Evolutionary conservation across 192 early-diverging fungal genomes (phyloP).

Genomic region (Funneliformis geosporum): DNA sequence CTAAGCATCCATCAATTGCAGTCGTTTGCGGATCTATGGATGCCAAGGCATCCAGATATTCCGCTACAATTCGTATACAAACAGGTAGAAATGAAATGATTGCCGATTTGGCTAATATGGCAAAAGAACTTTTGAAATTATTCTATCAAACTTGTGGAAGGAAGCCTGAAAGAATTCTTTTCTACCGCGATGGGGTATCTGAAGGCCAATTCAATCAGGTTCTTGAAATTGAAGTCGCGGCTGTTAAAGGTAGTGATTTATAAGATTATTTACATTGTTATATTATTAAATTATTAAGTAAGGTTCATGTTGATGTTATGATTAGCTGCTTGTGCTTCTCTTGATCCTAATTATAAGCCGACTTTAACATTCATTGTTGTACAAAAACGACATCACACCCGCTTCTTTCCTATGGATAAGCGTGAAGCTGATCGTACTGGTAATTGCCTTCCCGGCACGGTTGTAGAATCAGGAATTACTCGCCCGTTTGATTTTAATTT

Average conservation of each 20-base stretch:
- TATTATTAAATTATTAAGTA: background rate
- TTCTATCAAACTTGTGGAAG: conserved; percentile 65
- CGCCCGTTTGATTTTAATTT: conserved; percentile 88
- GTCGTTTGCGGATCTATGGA: conserved; percentile 72
- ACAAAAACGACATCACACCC: conserved; percentile 90
- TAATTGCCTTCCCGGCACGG: conserved; percentile 83
- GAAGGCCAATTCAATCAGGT: conserved; percentile 85
- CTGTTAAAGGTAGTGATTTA: conserved; percentile 49
- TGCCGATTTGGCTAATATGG: conserved; percentile 62
- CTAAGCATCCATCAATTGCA: conserved; percentile 71
- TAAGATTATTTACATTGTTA: background rate
- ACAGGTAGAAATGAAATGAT: conserved; percentile 72
- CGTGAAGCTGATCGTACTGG: conserved; percentile 68
- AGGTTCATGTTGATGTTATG: background rate
- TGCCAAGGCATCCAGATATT: conserved; percentile 60
- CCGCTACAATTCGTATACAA: conserved; percentile 65
- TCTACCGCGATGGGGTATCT: conserved; percentile 92
- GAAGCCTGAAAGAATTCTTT: conserved; percentile 76
- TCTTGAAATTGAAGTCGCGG: conserved; percentile 67
- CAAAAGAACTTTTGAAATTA: conserved; percentile 65
- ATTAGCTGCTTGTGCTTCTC: conserved; percentile 56
- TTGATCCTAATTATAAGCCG: conserved; percentile 75
- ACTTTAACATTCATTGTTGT: conserved; percentile 81
- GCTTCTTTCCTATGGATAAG: conserved; percentile 74
- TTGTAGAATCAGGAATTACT: conserved; percentile 68